Evolutionary conservation across 106 monocot genomes (phyloP).

Genomic region (Phalaenopsis equestris): DNA sequence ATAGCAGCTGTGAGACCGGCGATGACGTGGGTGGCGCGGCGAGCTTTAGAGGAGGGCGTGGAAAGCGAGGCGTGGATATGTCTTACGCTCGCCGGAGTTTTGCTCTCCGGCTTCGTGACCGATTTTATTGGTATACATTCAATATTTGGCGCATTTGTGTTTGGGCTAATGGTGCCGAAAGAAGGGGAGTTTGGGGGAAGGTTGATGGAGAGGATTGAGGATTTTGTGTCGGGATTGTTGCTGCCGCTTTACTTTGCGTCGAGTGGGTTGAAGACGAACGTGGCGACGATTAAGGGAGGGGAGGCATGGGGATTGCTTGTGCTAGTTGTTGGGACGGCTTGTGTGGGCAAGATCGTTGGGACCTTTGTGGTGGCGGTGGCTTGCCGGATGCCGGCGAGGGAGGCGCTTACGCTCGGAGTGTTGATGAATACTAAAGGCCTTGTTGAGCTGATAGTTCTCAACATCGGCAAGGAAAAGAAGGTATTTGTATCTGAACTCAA

Average conservation of each 20-base stretch:
- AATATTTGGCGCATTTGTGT: constrained; percentile 35
- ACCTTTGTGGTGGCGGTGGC: constrained; percentile 12
- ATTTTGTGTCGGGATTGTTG: constrained; percentile 31
- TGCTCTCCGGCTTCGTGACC: constrained; percentile 30
- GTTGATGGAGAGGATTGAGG: constrained; percentile 40
- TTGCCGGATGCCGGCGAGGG: constrained; percentile 17
- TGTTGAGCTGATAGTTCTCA: constrained; percentile 48
- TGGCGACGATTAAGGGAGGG: constrained; percentile 27
- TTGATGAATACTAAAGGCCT: constrained; percentile 52
- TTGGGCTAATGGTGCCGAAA: constrained; percentile 31
- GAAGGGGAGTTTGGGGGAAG: constrained; percentile 28
- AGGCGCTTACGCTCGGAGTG: constrained; percentile 31
- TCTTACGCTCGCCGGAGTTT: constrained; percentile 12
- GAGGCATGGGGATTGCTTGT: constrained; percentile 26
- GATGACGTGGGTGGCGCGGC: constrained; percentile 21
- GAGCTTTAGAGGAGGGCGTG: constrained; percentile 17
- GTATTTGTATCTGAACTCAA: too few relatives aligned
- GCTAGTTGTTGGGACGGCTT: constrained; percentile 31
- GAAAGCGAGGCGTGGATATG: constrained; percentile 27
- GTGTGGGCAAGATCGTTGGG: constrained; percentile 34
- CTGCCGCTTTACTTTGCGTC: constrained; percentile 46
- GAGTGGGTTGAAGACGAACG: constrained; percentile 45
- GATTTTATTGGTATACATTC: constrained; percentile 42
- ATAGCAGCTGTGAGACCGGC: constrained; percentile 14
- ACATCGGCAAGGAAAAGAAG: constrained; percentile 38